Evolutionary conservation across 139 green algal genomes (phyloP), one percentile per base, ranked within the genome.

Genomic region (Edaphochlamys debaryana): DNA sequence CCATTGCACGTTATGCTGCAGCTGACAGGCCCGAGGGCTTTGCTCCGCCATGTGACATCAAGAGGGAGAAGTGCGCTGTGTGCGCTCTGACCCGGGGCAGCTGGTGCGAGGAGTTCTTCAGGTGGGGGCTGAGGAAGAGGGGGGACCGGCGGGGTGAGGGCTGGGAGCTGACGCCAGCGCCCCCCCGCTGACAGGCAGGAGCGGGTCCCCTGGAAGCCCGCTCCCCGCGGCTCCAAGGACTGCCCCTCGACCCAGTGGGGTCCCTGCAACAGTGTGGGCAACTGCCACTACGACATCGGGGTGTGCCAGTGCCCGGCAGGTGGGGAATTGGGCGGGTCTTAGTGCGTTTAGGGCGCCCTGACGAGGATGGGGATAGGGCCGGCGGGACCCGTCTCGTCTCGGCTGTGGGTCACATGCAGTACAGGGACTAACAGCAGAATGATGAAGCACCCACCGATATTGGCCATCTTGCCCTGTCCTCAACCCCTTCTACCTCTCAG

Each of bases 261-360:
- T 6, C 42, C 77, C 27, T 83, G 77, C 62, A 83, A 83, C 77
- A 45, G 77, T 25, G 64, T 83, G 17, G 77, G 77, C 22, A 74
- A 74, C 32, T 83, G 77, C 42, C 63, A 83, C 32, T 83, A 83
- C 64, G 77, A 83, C 77, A 75, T 75, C 30, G 77, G 77, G 11
- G 45, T 75, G 6, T 83, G 77, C 45, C 63, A 75, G 64, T 83
- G 77, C 41, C 77, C 77, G 27, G 77, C 77, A 17, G 77, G 77
- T 83, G 9, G 25, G 45, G 45, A n/a, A n/a, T n/a, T n/a, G n/a
- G n/a, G n/a, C n/a, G n/a, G n/a, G n/a, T n/a, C n/a, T n/a, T n/a
- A n/a, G n/a, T n/a, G n/a, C n/a, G n/a, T n/a, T n/a, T n/a, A n/a
- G n/a, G n/a, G n/a, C n/a, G n/a, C n/a, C n/a, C n/a, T n/a, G n/a